A percentile compares a stretch with the other conserved stretches of the same genome.
Evolutionary conservation across 805 yeast genomes (phyloP).

Genomic region (Candida chauliodis): DNA sequence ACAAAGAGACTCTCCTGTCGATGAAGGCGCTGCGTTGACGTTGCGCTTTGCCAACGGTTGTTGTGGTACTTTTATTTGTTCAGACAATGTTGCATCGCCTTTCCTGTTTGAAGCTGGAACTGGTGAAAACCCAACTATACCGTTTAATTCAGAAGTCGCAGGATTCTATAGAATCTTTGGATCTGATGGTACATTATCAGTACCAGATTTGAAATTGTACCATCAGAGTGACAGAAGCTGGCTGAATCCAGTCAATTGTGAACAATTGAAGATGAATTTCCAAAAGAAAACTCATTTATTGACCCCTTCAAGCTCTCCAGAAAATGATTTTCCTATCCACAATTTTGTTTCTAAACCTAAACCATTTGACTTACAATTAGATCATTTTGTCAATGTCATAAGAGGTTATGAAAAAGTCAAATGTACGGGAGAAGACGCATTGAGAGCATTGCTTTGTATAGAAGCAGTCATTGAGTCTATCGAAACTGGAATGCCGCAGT

Average conservation of each 20-base stretch:
- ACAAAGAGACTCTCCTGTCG: conserved; percentile 30
- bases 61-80: conserved; percentile 39
- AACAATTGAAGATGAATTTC: conserved; percentile 17
- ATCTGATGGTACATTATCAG: conserved; percentile 32
- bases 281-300: conserved; percentile 12
- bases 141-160: conserved; percentile 23
- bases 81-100: conserved; percentile 40
- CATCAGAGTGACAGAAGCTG: conserved; percentile 24
- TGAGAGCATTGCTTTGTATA: conserved; percentile 34
- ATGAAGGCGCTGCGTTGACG: conserved; percentile 42
- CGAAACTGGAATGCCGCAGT: conserved; percentile 31
- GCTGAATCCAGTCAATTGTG: conserved; percentile 20
- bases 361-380: conserved; percentile 38
- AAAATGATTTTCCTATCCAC: conserved; percentile 21
- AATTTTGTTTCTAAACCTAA: conserved; percentile 6
- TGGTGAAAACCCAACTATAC: conserved; percentile 42
- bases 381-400: conserved; percentile 35
- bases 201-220: conserved; percentile 34
- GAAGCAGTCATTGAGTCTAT: conserved; percentile 33
- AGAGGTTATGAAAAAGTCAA: conserved; percentile 19
- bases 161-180: conserved; percentile 39
- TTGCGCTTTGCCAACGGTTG: conserved; percentile 35
- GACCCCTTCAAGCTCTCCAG: conserved; percentile 32
- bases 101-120: conserved; percentile 41
- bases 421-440: conserved; percentile 37